These are phyloP conservation scores for Fusarium camptoceras DNA, from an alignment of 2,329 filamentous ascomycete species.

Conservation along the genomic window DNA sequence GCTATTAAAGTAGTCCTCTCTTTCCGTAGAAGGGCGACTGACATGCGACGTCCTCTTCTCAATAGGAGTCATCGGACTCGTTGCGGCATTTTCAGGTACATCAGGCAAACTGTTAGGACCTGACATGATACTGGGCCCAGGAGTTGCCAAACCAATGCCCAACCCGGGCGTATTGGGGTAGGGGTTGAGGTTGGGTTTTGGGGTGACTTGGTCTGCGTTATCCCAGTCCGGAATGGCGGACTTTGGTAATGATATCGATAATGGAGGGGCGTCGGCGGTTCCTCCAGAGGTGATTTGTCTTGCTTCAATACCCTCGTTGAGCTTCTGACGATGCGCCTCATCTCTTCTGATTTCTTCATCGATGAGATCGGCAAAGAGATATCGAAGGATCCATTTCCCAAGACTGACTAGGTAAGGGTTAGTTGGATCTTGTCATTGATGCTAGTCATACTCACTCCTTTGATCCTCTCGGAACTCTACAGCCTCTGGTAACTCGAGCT, in stretches of 20 bases:
- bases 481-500: conserved; percentile 78
- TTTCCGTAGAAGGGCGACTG: conserved; percentile 72
- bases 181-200: conserved; percentile 73
- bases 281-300: conserved; percentile 59
- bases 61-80: conserved; percentile 58
- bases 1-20: conserved; percentile 82
- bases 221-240: conserved; percentile 52
- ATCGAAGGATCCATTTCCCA: conserved; percentile 94
- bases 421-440: conserved; percentile 27
- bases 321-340: conserved; percentile 74
- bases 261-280: conserved; percentile 66
- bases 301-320: conserved; percentile 73
- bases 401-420: conserved; percentile 78
- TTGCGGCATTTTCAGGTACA: conserved; percentile 60
- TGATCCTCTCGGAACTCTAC: conserved; percentile 92
- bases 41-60: conserved; percentile 68
- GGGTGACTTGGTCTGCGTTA: conserved; percentile 62
- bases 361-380: conserved; percentile 89
- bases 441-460: conserved; percentile 72
- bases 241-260: conserved; percentile 65
- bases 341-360: conserved; percentile 91
- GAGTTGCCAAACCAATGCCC: conserved; percentile 82
- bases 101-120: conserved; percentile 55
- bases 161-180: conserved; percentile 79
- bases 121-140: conserved; percentile 53